Conservation (phyloP, 768 basidiomycete species). For the Saitozyma podzolica region DNA sequence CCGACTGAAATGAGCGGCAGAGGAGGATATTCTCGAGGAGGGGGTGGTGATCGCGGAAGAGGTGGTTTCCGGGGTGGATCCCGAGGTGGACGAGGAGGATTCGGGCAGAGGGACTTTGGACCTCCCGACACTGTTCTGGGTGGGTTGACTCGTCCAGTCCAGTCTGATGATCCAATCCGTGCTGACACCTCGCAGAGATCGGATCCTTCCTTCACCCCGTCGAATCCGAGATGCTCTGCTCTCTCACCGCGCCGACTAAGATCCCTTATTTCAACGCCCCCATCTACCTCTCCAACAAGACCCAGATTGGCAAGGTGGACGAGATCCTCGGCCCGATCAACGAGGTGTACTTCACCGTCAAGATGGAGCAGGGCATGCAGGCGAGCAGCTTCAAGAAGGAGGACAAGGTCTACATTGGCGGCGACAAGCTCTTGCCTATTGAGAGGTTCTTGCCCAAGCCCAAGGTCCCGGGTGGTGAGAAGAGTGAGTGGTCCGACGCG, state of each 20-base stretch:
- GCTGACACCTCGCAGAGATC: constrained; percentile 63
- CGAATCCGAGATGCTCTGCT: constrained; percentile 97
- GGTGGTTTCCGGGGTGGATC: constrained; percentile 38
- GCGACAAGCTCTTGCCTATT: constrained; percentile 94
- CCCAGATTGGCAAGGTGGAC: constrained; percentile 93
- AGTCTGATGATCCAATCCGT: neutral
- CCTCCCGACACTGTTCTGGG: constrained; percentile 57
- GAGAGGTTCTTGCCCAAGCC: constrained; percentile 97
- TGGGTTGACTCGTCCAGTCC: constrained; percentile 26
- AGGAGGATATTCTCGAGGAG: constrained; percentile 45
- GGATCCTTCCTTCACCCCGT: constrained; percentile 91
- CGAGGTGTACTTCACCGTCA: constrained; percentile 95
- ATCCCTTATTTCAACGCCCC: constrained; percentile 99
- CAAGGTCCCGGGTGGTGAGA: constrained; percentile 69
- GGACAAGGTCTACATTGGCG: constrained; percentile 95
- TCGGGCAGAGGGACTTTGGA: constrained; percentile 52
- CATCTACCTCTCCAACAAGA: constrained; percentile 95
- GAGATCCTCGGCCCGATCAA: constrained; percentile 99
- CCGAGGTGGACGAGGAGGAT: constrained; percentile 54
- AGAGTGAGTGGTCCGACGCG: constrained; percentile 25
- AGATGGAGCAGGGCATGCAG: constrained; percentile 94
- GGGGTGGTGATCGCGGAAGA: constrained; percentile 34
- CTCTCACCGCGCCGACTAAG: constrained; percentile 77
- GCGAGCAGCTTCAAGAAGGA: constrained; percentile 95
- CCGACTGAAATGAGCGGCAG: constrained; percentile 31